These are phyloP conservation scores for Ogataea salicorniae DNA, from an alignment of 805 yeast species.

Conservation along the genomic window DNA sequence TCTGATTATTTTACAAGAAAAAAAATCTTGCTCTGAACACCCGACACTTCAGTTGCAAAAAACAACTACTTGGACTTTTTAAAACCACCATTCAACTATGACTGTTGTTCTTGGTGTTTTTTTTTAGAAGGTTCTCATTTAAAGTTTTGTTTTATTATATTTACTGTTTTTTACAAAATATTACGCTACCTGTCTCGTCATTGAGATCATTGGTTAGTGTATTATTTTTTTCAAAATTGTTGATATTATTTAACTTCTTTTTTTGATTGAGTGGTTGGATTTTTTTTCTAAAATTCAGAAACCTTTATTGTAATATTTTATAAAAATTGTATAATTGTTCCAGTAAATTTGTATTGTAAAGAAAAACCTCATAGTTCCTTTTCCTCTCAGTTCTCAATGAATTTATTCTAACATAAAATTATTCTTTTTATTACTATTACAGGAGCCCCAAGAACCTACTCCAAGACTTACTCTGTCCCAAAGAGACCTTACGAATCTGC, in stretches of 20 bases:
- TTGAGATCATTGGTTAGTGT: no score
- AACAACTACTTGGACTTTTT: background rate
- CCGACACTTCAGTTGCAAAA: constrained; percentile 79
- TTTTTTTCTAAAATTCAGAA: no score
- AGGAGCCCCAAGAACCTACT: constrained; percentile 99
- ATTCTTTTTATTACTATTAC: constrained; percentile 2
- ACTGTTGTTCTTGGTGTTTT: background rate
- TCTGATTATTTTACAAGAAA: background rate
- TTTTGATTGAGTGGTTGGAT: no score
- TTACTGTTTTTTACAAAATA: no score
- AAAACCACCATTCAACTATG: background rate
- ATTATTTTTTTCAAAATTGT: no score
- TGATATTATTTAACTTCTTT: no score
- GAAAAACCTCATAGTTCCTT: background rate
- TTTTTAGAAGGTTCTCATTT: no score
- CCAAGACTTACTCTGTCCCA: constrained; percentile 99
- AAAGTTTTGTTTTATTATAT: no score
- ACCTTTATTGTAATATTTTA: no score
- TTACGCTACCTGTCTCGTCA: no score
- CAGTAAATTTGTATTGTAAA: constrained; percentile 1
- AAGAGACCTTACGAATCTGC: constrained; percentile 99
- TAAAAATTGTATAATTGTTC: background rate
- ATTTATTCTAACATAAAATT: constrained; percentile 14
- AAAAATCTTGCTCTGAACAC: constrained; percentile 55
- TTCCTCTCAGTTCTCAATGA: background rate